A percentile compares a stretch with the other conserved stretches of the same genome.
phyloP scores from a whole-genome alignment of 1,284 basidiomycete species.

The Trichosporon coremiiforme region DNA sequence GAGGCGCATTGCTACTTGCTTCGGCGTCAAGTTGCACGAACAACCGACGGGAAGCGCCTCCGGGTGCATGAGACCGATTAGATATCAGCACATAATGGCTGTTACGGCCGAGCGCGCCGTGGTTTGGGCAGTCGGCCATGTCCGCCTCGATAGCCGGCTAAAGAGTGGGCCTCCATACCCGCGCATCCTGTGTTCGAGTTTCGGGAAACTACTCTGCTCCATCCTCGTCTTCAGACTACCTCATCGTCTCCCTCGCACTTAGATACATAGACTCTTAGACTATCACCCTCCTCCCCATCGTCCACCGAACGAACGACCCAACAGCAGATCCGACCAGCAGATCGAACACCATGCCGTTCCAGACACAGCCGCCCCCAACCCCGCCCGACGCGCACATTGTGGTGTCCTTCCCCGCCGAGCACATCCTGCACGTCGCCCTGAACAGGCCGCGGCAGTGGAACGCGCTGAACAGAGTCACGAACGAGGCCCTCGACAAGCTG shows the following conservation, averaged over 20 bases:
- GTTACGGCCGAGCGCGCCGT: constrained; percentile 4
- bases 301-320: not conserved
- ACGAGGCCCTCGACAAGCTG: constrained; percentile 18
- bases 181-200: not conserved
- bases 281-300: not conserved
- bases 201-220: not conserved
- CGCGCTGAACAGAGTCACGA: constrained; percentile 20
- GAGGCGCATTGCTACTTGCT: too few species aligned
- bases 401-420: constrained; percentile 26
- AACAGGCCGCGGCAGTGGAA: constrained; percentile 28
- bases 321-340: too few species aligned
- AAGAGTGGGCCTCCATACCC: not conserved
- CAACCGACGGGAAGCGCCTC: too few species aligned
- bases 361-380: constrained; percentile 15
- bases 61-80: too few species aligned
- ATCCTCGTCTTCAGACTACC: not conserved
- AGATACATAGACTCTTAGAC: not conserved
- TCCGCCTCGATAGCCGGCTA: constrained; percentile 8
- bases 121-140: not conserved
- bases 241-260: too few species aligned
- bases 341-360: constrained; percentile 12
- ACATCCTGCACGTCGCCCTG: constrained; percentile 28
- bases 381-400: constrained; percentile 18
- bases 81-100: not conserved
- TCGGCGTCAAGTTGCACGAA: too few species aligned